A percentile compares a stretch with the other conserved stretches of the same genome.
phyloP scores from a whole-genome alignment of 805 yeast genomes.

The Metschnikowia cubensis region DNA sequence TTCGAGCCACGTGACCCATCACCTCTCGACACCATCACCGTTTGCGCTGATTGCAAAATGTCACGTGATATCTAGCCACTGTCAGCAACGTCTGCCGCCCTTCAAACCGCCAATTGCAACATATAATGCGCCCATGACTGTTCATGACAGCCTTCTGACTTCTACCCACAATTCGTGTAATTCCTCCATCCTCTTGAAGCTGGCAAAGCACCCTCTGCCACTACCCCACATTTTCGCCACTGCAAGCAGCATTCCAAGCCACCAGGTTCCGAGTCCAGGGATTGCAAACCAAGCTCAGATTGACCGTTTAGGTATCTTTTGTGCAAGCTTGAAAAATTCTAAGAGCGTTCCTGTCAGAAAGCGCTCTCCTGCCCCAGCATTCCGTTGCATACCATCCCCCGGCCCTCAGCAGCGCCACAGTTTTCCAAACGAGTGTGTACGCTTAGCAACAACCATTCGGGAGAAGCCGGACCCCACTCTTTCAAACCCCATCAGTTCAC shows the following conservation, averaged over 20 bases:
- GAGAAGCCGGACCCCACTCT: not conserved
- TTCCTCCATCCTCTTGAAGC: not conserved
- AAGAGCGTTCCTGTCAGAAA: not conserved
- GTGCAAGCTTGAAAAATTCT: not conserved
- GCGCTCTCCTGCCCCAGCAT: not conserved
- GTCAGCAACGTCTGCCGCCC: not conserved
- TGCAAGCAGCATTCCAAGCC: not conserved
- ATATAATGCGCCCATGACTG: not conserved
- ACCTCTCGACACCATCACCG: not conserved
- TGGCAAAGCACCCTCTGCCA: too few relatives aligned
- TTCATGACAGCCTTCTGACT: not conserved
- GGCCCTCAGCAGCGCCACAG: constrained; percentile 1
- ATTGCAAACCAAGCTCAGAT: not conserved
- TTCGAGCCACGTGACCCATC: constrained; percentile 1
- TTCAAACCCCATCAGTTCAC: not conserved
- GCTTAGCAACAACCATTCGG: not conserved
- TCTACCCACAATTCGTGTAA: not conserved
- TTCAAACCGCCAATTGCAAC: not conserved
- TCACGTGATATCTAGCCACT: constrained; percentile 15
- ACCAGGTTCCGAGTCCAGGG: not conserved
- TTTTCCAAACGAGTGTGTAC: not conserved
- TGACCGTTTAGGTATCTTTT: not conserved
- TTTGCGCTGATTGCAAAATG: constrained; percentile 15
- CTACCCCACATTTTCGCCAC: not conserved
- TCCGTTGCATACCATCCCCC: not conserved